Conservation (phyloP, 148 eudicot genomes). For the Arbutus unedo region DNA sequence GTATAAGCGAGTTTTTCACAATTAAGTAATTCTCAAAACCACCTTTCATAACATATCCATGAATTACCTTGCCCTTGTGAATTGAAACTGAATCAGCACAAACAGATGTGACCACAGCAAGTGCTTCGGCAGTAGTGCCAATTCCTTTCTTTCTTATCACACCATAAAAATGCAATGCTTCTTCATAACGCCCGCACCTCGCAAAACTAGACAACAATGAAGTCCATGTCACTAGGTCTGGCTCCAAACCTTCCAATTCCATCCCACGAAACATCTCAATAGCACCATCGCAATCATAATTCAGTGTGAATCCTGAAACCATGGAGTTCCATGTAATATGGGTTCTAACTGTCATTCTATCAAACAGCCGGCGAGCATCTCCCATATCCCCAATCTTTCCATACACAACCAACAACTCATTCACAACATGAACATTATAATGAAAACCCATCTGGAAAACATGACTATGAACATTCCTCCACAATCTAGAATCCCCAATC, state of each 20-base stretch:
- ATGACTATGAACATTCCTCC: constrained; percentile 41
- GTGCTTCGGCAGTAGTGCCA: constrained; percentile 44
- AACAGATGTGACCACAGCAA: constrained; percentile 59
- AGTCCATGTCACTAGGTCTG: constrained; percentile 63
- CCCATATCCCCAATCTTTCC: constrained; percentile 44
- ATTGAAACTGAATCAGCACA: constrained; percentile 35
- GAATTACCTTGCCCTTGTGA: constrained; percentile 36
- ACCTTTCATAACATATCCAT: constrained; percentile 39
- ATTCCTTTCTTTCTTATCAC: constrained; percentile 41
- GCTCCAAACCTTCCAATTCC: constrained; percentile 54
- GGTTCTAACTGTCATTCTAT: constrained; percentile 45
- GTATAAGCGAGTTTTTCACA: constrained; percentile 54
- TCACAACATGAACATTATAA: constrained; percentile 42
- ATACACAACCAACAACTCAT: constrained; percentile 54
- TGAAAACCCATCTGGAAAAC: constrained; percentile 43
- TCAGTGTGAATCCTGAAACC: constrained; percentile 50
- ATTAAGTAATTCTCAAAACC: constrained; percentile 47
- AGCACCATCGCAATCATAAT: constrained; percentile 46
- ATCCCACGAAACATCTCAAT: constrained; percentile 34
- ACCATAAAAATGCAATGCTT: constrained; percentile 35
- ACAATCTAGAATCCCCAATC: constrained; percentile 28
- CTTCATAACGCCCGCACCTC: constrained; percentile 37
- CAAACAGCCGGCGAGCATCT: constrained; percentile 42
- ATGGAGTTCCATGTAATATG: constrained; percentile 56
- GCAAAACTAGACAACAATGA: constrained; percentile 59